Conservation (phyloP, 805 yeast species). For the Candida germanica region DNA sequence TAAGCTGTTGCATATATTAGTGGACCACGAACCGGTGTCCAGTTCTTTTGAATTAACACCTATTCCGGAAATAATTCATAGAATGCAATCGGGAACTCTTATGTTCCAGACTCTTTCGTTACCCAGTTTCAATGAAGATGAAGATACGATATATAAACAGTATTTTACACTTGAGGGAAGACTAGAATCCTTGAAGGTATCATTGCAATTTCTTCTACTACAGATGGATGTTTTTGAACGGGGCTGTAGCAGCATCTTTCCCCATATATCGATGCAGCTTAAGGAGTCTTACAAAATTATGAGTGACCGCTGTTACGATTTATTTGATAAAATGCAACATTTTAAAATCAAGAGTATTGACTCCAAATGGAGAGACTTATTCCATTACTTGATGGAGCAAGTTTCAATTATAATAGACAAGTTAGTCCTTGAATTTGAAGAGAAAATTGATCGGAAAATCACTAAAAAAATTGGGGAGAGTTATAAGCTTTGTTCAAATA, state of each 20-base stretch:
- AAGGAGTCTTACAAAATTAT: constrained; percentile 39
- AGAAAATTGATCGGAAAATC: constrained; percentile 14
- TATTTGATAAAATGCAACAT: constrained; percentile 38
- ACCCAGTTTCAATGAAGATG: constrained; percentile 30
- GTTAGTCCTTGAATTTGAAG: constrained; percentile 9
- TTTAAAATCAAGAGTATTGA: constrained; percentile 49
- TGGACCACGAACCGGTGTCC: constrained; percentile 17
- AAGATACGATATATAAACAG: constrained; percentile 36
- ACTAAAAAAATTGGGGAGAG: constrained; percentile 27
- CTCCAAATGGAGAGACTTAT: constrained; percentile 54
- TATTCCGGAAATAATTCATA: constrained; percentile 18
- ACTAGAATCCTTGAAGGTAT: constrained; percentile 50
- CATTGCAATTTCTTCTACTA: constrained; percentile 50
- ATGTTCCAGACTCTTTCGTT: constrained; percentile 19
- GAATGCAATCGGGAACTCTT: constrained; percentile 21
- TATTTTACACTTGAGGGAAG: constrained; percentile 40
- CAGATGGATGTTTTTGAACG: constrained; percentile 44
- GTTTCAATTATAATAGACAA: constrained; percentile 16
- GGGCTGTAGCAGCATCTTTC: constrained; percentile 18
- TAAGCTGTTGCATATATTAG: constrained; percentile 16
- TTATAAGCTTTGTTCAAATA: constrained; percentile 39
- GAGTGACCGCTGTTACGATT: constrained; percentile 36
- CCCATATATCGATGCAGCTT: constrained; percentile 27
- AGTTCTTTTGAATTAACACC: constrained; percentile 16
- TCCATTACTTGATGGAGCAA: constrained; percentile 46